Conservation (phyloP, 495 filamentous ascomycete genomes). For the Penicillium arizonense region DNA sequence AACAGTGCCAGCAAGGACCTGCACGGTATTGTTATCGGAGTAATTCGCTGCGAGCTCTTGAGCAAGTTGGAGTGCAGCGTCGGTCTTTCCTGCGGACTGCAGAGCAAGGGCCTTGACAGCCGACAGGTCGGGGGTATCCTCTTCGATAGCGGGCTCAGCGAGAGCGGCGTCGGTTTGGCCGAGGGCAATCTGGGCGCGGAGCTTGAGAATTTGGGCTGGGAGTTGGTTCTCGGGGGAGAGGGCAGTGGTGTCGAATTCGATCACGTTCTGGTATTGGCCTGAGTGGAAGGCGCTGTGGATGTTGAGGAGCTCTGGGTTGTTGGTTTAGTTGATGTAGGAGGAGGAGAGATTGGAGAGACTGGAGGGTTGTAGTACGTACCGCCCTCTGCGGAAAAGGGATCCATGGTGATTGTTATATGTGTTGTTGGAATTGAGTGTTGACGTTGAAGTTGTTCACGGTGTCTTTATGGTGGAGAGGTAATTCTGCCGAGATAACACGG, state of each 20-base stretch:
- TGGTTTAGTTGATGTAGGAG: conserved; percentile 9
- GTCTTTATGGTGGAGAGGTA: conserved; percentile 20
- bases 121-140: conserved; percentile 66
- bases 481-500: conserved; percentile 19
- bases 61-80: conserved; percentile 58
- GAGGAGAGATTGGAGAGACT: not conserved
- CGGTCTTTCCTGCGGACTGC: conserved; percentile 55
- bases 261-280: conserved; percentile 78
- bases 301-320: conserved; percentile 78
- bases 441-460: conserved; percentile 25
- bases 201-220: conserved; percentile 74
- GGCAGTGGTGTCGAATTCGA: conserved; percentile 74
- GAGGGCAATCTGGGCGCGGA: conserved; percentile 78
- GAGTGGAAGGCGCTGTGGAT: conserved; percentile 95
- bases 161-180: conserved; percentile 73
- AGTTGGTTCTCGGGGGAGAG: conserved; percentile 75
- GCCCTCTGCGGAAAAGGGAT: conserved; percentile 93
- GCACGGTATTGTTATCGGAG: conserved; percentile 75
- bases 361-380: conserved; percentile 39
- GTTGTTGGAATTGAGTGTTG: conserved; percentile 10
- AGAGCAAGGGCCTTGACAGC: conserved; percentile 79
- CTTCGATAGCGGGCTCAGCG: conserved; percentile 61
- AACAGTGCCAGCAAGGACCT: conserved; percentile 75
- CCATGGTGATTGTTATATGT: conserved; percentile 56
- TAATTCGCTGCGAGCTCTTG: conserved; percentile 64